phyloP scores from a whole-genome alignment of 768 basidiomycete genomes.

The Rhodotorula taiwanensis region DNA sequence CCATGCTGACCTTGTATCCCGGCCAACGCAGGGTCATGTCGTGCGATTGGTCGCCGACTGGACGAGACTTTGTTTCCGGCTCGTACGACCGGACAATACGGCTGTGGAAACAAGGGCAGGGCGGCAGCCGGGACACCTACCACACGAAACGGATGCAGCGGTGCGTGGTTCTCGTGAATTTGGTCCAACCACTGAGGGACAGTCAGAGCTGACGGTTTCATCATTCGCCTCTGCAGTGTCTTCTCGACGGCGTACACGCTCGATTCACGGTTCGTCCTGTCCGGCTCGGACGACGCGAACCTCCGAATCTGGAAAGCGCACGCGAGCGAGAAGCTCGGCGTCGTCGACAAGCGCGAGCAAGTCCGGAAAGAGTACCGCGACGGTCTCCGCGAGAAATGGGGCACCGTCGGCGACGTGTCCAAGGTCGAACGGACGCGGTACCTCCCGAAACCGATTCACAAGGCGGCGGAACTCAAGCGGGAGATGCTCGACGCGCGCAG shows the following conservation, averaged over 20 bases:
- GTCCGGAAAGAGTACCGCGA: constrained; percentile 89
- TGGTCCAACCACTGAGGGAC: no score
- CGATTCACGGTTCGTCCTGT: constrained; percentile 59
- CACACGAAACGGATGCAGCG: constrained; percentile 99
- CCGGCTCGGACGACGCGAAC: constrained; percentile 42
- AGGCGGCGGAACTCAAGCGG: constrained; percentile 75
- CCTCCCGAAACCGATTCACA: constrained; percentile 83
- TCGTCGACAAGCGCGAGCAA: constrained; percentile 80
- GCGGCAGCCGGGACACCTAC: constrained; percentile 78
- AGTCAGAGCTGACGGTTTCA: no score
- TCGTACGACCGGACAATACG: constrained; percentile 92
- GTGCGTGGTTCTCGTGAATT: constrained; percentile 48
- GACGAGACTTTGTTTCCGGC: constrained; percentile 89
- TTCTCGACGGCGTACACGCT: constrained; percentile 79
- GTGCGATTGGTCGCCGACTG: constrained; percentile 96
- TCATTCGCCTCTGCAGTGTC: constrained; percentile 55
- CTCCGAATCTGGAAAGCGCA: constrained; percentile 52
- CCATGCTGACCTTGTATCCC: constrained; percentile 45
- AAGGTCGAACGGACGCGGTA: constrained; percentile 76
- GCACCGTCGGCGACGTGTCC: constrained; percentile 69
- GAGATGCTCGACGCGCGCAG: constrained; percentile 84
- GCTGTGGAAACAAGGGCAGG: constrained; percentile 82
- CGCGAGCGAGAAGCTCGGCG: constrained; percentile 83
- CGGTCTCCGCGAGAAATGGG: constrained; percentile 80
- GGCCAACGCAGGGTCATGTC: constrained; percentile 62